phyloP scores from a whole-genome alignment of 208 protist species.

The Balamuthia mandrillaris region DNA sequence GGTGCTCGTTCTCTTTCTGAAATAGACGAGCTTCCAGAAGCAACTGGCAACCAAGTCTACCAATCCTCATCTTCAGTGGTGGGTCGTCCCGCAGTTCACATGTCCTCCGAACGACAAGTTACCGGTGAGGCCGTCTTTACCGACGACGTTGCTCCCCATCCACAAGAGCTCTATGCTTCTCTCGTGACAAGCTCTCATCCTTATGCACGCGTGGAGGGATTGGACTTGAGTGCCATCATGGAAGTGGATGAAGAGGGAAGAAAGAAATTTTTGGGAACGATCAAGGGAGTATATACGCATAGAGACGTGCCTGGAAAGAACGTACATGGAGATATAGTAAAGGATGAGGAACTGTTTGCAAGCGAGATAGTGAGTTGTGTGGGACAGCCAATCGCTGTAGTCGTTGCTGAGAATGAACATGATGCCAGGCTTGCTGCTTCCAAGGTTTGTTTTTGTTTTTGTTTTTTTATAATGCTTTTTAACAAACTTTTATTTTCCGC shows the following conservation, averaged over 20 bases:
- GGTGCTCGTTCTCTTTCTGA: too few relatives aligned
- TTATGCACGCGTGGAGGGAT: slow-evolving; percentile 51
- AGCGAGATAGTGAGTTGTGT: slow-evolving; percentile 41
- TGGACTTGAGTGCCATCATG: not conserved
- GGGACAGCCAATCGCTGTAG: slow-evolving; percentile 70
- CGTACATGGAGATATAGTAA: slow-evolving; percentile 53
- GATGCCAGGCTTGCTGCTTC: slow-evolving; percentile 51
- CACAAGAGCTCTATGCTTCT: slow-evolving; percentile 47
- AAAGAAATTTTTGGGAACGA: not conserved
- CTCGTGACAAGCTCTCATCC: slow-evolving; percentile 52
- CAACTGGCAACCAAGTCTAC: too few relatives aligned
- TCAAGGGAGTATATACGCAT: slow-evolving; percentile 50
- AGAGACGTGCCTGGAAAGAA: slow-evolving; percentile 64
- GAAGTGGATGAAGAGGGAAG: too few relatives aligned
- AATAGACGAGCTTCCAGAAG: too few relatives aligned
- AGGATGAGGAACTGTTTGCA: slow-evolving; percentile 77
- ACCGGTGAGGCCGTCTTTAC: slow-evolving; percentile 80
- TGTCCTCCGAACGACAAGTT: slow-evolving; percentile 64
- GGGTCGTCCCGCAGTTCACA: slow-evolving; percentile 50
- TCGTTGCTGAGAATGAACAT: slow-evolving; percentile 45
- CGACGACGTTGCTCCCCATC: slow-evolving; percentile 59
- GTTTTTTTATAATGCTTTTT: slow-evolving; percentile 26
- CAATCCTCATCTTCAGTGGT: too few relatives aligned
- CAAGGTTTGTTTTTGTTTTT: slow-evolving; percentile 38
- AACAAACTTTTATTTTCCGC: too few relatives aligned